Evolutionary conservation across 2,329 filamentous ascomycete species (phyloP).

Genomic region (Arthroderma sp.): DNA sequence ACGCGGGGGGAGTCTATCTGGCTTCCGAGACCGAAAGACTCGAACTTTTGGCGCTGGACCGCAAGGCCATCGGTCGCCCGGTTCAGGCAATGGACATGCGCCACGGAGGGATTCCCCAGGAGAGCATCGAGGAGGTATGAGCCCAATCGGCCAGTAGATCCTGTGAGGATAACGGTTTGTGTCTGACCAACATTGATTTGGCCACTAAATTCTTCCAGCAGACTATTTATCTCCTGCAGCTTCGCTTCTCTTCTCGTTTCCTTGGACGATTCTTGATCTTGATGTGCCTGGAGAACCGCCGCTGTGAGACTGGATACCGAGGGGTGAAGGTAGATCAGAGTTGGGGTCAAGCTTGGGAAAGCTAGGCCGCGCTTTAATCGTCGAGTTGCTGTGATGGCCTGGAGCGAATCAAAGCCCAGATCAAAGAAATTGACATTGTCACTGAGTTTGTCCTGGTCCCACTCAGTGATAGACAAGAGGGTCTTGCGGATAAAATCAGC

Average conservation of each 20-base stretch:
- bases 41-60: slow-evolving; percentile 22
- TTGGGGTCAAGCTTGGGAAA: slow-evolving; percentile 4
- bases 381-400: slow-evolving; percentile 8
- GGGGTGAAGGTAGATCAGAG: slow-evolving; percentile 9
- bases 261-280: not conserved
- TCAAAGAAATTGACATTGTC: slow-evolving; percentile 12
- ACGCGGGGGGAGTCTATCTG: slow-evolving; percentile 24
- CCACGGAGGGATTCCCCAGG: slow-evolving; percentile 21
- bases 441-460: not conserved
- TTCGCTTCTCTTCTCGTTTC: no score
- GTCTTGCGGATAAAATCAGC: no score
- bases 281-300: not conserved
- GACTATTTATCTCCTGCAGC: slow-evolving; percentile 1
- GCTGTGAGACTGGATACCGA: slow-evolving; percentile 5
- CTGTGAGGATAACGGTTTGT: slow-evolving; percentile 29
- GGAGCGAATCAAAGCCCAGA: slow-evolving; percentile 15
- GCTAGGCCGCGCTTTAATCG: slow-evolving; percentile 4
- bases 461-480: no score
- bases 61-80: slow-evolving; percentile 30
- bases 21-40: slow-evolving; percentile 12
- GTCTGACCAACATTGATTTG: slow-evolving; percentile 2
- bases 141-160: slow-evolving; percentile 38
- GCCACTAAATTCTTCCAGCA: slow-evolving; percentile 9
- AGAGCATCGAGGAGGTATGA: slow-evolving; percentile 35
- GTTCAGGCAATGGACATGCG: slow-evolving; percentile 38